Evolutionary conservation across 768 basidiomycete species (phyloP), one percentile per base, ranked within the genome.

Genomic region (Lactifluus echinatus): DNA sequence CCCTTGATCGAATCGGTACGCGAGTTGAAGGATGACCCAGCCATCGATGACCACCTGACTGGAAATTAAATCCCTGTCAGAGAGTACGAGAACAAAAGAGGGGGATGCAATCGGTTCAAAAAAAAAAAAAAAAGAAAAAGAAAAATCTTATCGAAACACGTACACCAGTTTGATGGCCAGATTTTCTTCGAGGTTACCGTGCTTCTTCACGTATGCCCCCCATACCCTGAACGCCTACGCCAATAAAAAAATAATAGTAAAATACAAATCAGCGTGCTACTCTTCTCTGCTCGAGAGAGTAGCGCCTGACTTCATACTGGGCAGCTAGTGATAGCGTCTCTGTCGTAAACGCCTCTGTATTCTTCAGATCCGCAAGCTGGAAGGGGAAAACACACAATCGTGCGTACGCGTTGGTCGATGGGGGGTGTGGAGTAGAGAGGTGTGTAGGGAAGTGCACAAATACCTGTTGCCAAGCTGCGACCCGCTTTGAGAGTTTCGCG

Each of bases 21-120:
- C 54, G 17, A 48, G 28, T 12, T 48, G 54, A 24, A 55, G 54
- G 28, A 42, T 8, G 37, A 48, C 24, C 46, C 46, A 55, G 10
- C 46, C 54, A 29, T 55, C 54, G 21, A 31, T 17, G 21, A 48
- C 39, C 10, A 55, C 54, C 28, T 55, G 46, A 40, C 54, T 51
- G 14, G 17, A 4, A 33, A n/a, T n/a, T n/a, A n/a, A n/a, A n/a
- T 19, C 2, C 33, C 3, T 19, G n/a, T 31, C 46, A 33, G 46
- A 33, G 46, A 11, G 8, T n/a, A n/a, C n/a, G n/a, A n/a, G n/a
- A n/a, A n/a, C n/a, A n/a, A n/a, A n/a, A n/a, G n/a, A n/a, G n/a
- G n/a, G n/a, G n/a, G n/a, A n/a, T n/a, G n/a, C n/a, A n/a, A n/a
- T n/a, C n/a, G n/a, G n/a, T n/a, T n/a, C n/a, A 3, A 11, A 5